Base-by-base conservation (phyloP, 1,139 yeast genomes). In the Chernovozyma sophiae-reginae region DNA sequence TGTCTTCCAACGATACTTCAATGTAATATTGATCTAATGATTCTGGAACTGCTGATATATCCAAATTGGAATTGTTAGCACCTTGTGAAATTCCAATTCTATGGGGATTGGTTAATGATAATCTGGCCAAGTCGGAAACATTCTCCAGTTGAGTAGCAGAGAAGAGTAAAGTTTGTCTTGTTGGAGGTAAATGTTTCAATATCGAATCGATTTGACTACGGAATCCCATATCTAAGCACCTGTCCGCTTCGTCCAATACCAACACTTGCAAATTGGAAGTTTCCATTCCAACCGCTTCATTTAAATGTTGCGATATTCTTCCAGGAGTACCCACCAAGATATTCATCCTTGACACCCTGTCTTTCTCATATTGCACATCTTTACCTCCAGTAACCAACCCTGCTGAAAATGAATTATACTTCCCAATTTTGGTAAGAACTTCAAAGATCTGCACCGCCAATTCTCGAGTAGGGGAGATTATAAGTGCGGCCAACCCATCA, bases 351-450 rank as follows among this genome's bases (percentile, higher is more conserved):
- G 84, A 76, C 14, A 92, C 77, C 56, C 98, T 78, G 39, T 89
- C 97, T 49, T 80, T 79, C 59, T 92, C 99, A 46, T 73, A 86
- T 46, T 79, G 78, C 30, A 86, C 87, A 58, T 92, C 97, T 56
- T 92, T 90, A 36, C 99, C 99, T 41, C 99, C 99, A 50, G 94
- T 90, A 15, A 92, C 95, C 47, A 92, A 69, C 44, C 97, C 98
- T 2, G 97, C 97, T 4, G 96, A 86, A 44, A 92, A 79, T 11
- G 81, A 71, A 48, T 83, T 86, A 48, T 79, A 72, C 36, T 81
- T 78, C 27, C 98, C 99, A 38, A 92, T 83, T 50, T 83, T 86
- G 23, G 84, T 69, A 43, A 92, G 64, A 3, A 92, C 97, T 53
- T 90, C 96, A 52, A 89, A 92, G 20, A 86, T 92, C 61, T 92